A percentile compares a stretch with the other conserved stretches of the same genome.
Evolutionary conservation across 768 basidiomycete genomes (phyloP).

Genomic region (Pleurotus eryngii): DNA sequence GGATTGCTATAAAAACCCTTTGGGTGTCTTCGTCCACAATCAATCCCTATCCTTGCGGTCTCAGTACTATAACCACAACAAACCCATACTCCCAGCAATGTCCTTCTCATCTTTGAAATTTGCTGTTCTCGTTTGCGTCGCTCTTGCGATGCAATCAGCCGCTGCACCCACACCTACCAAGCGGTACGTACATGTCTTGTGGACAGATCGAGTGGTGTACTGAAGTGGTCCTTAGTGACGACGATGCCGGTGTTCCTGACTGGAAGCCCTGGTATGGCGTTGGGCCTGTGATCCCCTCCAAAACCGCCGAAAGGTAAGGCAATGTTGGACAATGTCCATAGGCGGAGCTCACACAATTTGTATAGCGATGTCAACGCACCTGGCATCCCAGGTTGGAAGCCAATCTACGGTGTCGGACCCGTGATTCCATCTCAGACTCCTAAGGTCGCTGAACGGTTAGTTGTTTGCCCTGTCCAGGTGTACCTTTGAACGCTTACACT

Average conservation of each 20-base stretch:
- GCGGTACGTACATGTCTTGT: neutral
- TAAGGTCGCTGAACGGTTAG: neutral
- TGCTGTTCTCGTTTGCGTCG: neutral
- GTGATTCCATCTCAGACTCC: neutral
- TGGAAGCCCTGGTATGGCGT: neutral
- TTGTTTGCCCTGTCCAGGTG: too few relatives aligned
- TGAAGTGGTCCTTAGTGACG: neutral
- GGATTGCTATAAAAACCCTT: too few relatives aligned
- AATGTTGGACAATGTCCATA: neutral
- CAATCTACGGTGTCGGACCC: neutral
- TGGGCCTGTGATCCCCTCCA: neutral
- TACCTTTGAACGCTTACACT: too few relatives aligned
- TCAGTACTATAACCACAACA: too few relatives aligned
- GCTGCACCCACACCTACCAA: neutral
- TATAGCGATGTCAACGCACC: neutral
- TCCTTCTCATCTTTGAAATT: neutral
- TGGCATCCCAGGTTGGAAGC: neutral
- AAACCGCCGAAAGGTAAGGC: neutral
- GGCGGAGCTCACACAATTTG: neutral
- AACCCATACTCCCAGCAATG: neutral
- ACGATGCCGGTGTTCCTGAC: neutral
- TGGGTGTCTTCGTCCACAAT: too few relatives aligned
- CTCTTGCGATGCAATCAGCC: neutral
- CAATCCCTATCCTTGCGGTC: too few relatives aligned
- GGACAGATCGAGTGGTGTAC: neutral